A percentile compares a stretch with the other conserved stretches of the same genome.
These are phyloP conservation scores for Penicillium malachiteum DNA, from an alignment of 495 filamentous ascomycete genomes.

Conservation along the genomic window DNA sequence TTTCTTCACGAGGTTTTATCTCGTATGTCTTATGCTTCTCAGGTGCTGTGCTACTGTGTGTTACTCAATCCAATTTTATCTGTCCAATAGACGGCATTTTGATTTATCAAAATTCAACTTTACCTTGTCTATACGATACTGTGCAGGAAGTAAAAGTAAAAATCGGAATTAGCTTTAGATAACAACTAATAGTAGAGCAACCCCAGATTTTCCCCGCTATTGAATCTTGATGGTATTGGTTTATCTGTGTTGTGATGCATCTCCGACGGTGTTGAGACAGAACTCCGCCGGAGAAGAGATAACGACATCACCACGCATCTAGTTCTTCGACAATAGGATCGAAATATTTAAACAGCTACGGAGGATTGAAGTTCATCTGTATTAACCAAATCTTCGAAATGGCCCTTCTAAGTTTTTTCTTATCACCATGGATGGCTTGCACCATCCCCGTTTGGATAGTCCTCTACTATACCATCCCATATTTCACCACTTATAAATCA, in stretches of 20 bases:
- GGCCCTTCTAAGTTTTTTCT: constrained; percentile 10
- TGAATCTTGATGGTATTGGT: background rate
- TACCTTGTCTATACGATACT: too few relatives aligned
- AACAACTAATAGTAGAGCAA: background rate
- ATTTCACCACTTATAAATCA: constrained; percentile 15
- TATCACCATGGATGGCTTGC: constrained; percentile 16
- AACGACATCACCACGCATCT: background rate
- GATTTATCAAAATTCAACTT: too few relatives aligned
- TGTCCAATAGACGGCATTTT: too few relatives aligned
- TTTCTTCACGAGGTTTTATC: too few relatives aligned
- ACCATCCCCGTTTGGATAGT: constrained; percentile 16
- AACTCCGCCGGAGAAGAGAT: constrained; percentile 3
- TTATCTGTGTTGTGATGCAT: background rate
- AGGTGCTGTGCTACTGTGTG: too few relatives aligned
- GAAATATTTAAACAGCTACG: background rate
- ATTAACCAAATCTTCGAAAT: constrained; percentile 6
- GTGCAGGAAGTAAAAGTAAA: too few relatives aligned
- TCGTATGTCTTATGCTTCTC: too few relatives aligned
- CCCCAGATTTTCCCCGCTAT: background rate
- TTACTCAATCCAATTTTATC: too few relatives aligned
- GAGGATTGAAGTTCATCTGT: background rate
- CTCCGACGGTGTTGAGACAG: constrained; percentile 1
- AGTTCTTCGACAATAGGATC: background rate
- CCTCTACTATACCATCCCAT: constrained; percentile 25
- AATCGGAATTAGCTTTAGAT: too few relatives aligned